phyloP scores from a whole-genome alignment of 768 basidiomycete species.

The Boletus vinaceobasis region DNA sequence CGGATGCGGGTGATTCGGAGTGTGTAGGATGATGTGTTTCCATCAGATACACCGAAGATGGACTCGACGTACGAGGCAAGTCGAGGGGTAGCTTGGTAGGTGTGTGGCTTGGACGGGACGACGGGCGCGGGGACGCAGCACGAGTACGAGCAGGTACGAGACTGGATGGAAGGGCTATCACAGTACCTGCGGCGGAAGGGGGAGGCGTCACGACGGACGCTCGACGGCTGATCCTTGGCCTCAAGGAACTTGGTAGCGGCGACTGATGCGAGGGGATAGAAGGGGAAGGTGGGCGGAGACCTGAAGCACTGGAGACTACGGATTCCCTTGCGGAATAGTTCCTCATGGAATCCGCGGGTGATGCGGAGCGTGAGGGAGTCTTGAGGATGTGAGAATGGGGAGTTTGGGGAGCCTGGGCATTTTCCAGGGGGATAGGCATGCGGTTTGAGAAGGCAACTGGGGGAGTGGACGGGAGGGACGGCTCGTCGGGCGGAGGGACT shows the following conservation, averaged over 20 bases:
- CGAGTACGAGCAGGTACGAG: conserved; percentile 24
- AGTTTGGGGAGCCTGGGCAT: conserved; percentile 21
- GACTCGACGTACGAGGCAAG: conserved; percentile 13
- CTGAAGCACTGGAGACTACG: conserved; percentile 9
- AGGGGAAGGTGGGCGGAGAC: conserved; percentile 25
- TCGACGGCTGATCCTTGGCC: conserved; percentile 37
- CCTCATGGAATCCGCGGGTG: conserved; percentile 34
- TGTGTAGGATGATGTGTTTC: conserved; percentile 16
- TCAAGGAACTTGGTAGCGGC: conserved; percentile 26
- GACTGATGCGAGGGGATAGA: conserved; percentile 19
- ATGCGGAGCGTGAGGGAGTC: conserved; percentile 38
- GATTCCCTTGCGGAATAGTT: conserved; percentile 25
- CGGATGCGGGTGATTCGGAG: conserved; percentile 14
- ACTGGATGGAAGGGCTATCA: conserved; percentile 21
- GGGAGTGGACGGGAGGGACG: neutral
- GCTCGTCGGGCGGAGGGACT: neutral
- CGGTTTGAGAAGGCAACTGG: conserved; percentile 5
- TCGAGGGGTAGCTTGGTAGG: conserved; percentile 21
- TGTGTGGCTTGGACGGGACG: conserved; percentile 10
- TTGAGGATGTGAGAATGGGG: conserved; percentile 25
- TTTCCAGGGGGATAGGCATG: conserved; percentile 12
- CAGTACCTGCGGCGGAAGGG: conserved; percentile 25
- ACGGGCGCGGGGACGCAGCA: conserved; percentile 24
- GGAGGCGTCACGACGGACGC: conserved; percentile 44
- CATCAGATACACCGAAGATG: conserved; percentile 12